Evolutionary conservation across 805 yeast species (phyloP).

Genomic region (Kurtzmaniella fragi): DNA sequence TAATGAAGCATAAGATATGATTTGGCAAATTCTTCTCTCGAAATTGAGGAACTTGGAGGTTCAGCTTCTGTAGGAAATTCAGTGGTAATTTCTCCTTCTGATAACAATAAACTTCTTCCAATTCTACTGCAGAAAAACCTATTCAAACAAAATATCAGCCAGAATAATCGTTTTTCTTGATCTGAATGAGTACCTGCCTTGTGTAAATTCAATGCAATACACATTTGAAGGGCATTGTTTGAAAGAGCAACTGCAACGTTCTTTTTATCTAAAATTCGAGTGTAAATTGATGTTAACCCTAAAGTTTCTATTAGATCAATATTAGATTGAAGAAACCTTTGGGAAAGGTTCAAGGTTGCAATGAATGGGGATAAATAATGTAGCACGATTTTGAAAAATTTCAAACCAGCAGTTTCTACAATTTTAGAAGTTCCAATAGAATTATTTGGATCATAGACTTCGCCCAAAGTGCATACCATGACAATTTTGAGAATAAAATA

Average conservation of each 20-base stretch:
- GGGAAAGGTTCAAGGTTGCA: constrained; percentile 9
- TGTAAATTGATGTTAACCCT: constrained; percentile 19
- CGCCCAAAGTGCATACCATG: constrained; percentile 18
- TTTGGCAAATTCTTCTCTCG: constrained; percentile 11
- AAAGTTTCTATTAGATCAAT: constrained; percentile 19
- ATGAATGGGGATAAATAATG: constrained; percentile 16
- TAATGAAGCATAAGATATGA: constrained; percentile 11
- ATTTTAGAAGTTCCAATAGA: constrained; percentile 4
- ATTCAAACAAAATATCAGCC: constrained; percentile 23
- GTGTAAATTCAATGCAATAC: constrained; percentile 21
- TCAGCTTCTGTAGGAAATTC: not conserved
- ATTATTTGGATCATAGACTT: constrained; percentile 12
- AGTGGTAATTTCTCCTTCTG: constrained; percentile 14
- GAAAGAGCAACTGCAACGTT: constrained; percentile 20
- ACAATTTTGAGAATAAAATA: constrained; percentile 17
- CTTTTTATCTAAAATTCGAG: constrained; percentile 22
- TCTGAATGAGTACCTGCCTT: constrained; percentile 9
- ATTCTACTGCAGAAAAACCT: constrained; percentile 19
- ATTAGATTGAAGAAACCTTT: constrained; percentile 7
- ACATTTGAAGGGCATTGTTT: constrained; percentile 19
- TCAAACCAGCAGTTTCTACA: constrained; percentile 16
- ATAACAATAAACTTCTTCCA: constrained; percentile 19
- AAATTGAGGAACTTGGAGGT: not conserved
- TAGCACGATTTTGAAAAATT: constrained; percentile 15
- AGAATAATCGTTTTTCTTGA: constrained; percentile 13